Conservation (phyloP, 177 flowering plant genomes). For the Vitis hybrid region DNA sequence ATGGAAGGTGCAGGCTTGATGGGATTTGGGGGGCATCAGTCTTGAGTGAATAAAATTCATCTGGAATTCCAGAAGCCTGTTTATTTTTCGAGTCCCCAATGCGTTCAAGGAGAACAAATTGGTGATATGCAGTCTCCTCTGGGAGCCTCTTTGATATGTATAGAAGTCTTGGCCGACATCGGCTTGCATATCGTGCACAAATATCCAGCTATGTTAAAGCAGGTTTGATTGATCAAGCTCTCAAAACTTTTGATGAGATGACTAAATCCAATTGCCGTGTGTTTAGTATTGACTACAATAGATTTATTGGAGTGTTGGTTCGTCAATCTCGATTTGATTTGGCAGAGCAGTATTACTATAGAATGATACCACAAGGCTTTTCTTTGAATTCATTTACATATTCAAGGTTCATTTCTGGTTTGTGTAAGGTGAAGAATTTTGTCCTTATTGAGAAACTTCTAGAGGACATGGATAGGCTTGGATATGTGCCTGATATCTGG, state of each 20-base stretch:
- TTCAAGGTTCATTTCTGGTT: slow-evolving; percentile 75
- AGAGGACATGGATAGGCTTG: slow-evolving; percentile 63
- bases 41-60: too few species aligned
- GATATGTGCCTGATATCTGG: slow-evolving; percentile 75
- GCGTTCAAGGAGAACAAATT: not conserved
- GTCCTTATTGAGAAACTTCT: slow-evolving; percentile 48
- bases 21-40: too few species aligned
- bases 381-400: slow-evolving; percentile 76
- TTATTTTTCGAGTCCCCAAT: too few species aligned
- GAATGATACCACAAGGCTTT: slow-evolving; percentile 62
- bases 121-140: slow-evolving; percentile 23
- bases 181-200: slow-evolving; percentile 66
- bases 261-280: slow-evolving; percentile 67
- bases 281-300: slow-evolving; percentile 75
- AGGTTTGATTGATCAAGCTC: slow-evolving; percentile 66
- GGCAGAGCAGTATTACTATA: slow-evolving; percentile 63
- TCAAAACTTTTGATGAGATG: slow-evolving; percentile 84
- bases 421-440: slow-evolving; percentile 65
- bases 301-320: slow-evolving; percentile 85
- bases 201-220: slow-evolving; percentile 67
- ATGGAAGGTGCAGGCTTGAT: too few species aligned
- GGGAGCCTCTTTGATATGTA: slow-evolving; percentile 36
- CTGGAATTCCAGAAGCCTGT: too few species aligned
- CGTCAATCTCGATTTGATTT: slow-evolving; percentile 58
- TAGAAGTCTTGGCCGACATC: slow-evolving; percentile 47